Base-by-base conservation (phyloP, 2,329 filamentous ascomycete species). In the Colletotrichum horii region DNA sequence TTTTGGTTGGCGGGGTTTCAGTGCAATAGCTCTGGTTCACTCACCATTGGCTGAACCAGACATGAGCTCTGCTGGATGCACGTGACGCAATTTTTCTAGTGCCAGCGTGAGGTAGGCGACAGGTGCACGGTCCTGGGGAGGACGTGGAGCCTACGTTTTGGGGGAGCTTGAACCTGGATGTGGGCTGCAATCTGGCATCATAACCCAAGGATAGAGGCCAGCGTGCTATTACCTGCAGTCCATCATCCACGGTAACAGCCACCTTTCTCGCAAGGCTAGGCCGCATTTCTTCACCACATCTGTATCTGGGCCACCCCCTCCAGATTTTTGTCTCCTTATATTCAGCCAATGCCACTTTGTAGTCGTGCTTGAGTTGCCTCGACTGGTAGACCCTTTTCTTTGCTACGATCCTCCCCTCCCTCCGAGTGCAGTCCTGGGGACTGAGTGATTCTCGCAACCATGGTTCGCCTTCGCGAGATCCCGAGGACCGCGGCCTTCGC, bases 381-480 rank as follows among this genome's bases (percentile, higher is more conserved):
- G 65, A 65, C 28, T 70, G 66, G 66, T 62, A 28, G 71, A 75
- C 38, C 56, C 22, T 61, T 75, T 38, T 26, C 48, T 70, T 22
- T 58, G 74, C 60, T 56, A 66, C 61, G 24, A 58, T 32, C 55
- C 38, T 69, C 38, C 65, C 71, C 58, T 65, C 66, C 65, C 65
- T 69, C 48, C 43, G 70, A 76, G 70, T 75, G 69, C 70, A 76
- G 74, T 76, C 69, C 76, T 71, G 66, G 64, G 75, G 77, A 75
- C 75, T 74, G 75, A 78, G 75, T 71, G 75, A 77, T 81, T 83
- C 81, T 75, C 81, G 79, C 80, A 83, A 87, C 80, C 85, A 99
- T 99, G 97, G 96, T 98, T 87, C 95, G 96, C 88, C 90, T 98
- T 86, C 93, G 96, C 90, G 96, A 98, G 89, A 97, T 99, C 83